Percentiles rank a stretch among this genome's conserved stretches.
These are phyloP conservation scores for Astragalus glycyphyllos DNA, from an alignment of 306 rosid species.

Conservation along the genomic window DNA sequence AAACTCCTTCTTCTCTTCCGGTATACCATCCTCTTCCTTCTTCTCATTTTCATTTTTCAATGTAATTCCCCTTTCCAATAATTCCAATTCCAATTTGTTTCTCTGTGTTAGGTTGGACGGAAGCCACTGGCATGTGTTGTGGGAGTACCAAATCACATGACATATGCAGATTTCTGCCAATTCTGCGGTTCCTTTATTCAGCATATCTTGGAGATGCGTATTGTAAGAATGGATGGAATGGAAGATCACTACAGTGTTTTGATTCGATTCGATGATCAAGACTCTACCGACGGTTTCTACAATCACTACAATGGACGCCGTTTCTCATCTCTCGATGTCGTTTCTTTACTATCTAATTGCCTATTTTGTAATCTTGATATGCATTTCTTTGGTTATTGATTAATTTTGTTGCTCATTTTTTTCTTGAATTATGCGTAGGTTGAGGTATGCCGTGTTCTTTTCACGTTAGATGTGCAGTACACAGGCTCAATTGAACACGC, in stretches of 20 bases:
- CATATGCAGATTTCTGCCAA: slow-evolving; percentile 92
- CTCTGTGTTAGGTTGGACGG: slow-evolving; percentile 65
- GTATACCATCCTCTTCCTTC: slow-evolving; percentile 43
- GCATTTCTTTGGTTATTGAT: slow-evolving; percentile 9
- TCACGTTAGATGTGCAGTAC: slow-evolving; percentile 86
- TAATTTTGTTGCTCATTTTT: not conserved
- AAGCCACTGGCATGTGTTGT: slow-evolving; percentile 82
- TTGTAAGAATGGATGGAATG: slow-evolving; percentile 85
- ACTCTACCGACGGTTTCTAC: slow-evolving; percentile 76
- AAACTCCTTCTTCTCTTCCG: slow-evolving; percentile 60
- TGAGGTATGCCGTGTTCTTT: slow-evolving; percentile 78
- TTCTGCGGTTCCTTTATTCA: slow-evolving; percentile 87
- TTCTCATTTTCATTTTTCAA: not conserved
- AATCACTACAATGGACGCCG: slow-evolving; percentile 70
- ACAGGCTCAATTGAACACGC: slow-evolving; percentile 87
- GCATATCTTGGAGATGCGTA: slow-evolving; percentile 88
- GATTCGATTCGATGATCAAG: slow-evolving; percentile 77
- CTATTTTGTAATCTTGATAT: not conserved
- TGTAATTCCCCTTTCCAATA: not conserved
- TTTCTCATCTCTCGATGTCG: slow-evolving; percentile 93
- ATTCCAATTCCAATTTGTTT: not conserved
- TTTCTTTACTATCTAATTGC: not conserved
- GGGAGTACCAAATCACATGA: slow-evolving; percentile 97
- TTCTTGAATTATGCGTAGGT: slow-evolving; percentile 46
- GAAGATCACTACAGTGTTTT: slow-evolving; percentile 83